Conservation (phyloP, 768 basidiomycete genomes). For the Phanerochaete sordida region DNA sequence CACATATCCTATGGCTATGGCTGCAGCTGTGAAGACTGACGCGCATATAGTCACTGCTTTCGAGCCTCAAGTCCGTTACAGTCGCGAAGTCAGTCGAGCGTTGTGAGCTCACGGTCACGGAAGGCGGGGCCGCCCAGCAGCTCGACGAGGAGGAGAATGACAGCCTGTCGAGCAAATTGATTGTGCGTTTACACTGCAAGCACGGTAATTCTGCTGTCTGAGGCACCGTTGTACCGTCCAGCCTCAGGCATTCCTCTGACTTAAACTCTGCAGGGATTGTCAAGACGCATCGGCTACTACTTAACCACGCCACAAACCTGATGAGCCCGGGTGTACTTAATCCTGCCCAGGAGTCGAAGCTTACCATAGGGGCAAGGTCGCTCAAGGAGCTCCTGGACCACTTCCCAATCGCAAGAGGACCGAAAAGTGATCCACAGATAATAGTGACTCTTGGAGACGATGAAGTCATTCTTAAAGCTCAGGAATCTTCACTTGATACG, state of each 20-base stretch:
- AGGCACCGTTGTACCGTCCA: neutral
- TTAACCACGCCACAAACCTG: slow-evolving; percentile 55
- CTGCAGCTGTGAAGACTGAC: slow-evolving; percentile 4
- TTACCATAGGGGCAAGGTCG: slow-evolving; percentile 70
- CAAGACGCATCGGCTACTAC: slow-evolving; percentile 74
- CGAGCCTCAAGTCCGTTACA: slow-evolving; percentile 69
- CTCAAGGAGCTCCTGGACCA: slow-evolving; percentile 80
- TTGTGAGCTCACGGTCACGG: slow-evolving; percentile 70
- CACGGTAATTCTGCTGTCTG: slow-evolving; percentile 49
- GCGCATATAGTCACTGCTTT: slow-evolving; percentile 51
- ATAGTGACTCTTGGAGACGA: slow-evolving; percentile 74
- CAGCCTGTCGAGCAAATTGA: slow-evolving; percentile 65
- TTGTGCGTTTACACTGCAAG: slow-evolving; percentile 77
- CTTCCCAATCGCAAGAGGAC: slow-evolving; percentile 62
- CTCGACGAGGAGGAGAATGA: slow-evolving; percentile 48
- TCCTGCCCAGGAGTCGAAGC: slow-evolving; percentile 51
- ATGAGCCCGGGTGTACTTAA: slow-evolving; percentile 68
- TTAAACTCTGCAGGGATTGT: slow-evolving; percentile 52
- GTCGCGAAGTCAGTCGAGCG: slow-evolving; percentile 75
- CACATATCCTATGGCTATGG: neutral
- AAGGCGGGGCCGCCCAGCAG: slow-evolving; percentile 38
- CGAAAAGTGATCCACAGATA: slow-evolving; percentile 72
- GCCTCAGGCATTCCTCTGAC: slow-evolving; percentile 1
- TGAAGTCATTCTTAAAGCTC: slow-evolving; percentile 67
- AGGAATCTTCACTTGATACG: slow-evolving; percentile 60